phyloP scores from a whole-genome alignment of 2,329 filamentous ascomycete species.

The Fusarium torulosum region DNA sequence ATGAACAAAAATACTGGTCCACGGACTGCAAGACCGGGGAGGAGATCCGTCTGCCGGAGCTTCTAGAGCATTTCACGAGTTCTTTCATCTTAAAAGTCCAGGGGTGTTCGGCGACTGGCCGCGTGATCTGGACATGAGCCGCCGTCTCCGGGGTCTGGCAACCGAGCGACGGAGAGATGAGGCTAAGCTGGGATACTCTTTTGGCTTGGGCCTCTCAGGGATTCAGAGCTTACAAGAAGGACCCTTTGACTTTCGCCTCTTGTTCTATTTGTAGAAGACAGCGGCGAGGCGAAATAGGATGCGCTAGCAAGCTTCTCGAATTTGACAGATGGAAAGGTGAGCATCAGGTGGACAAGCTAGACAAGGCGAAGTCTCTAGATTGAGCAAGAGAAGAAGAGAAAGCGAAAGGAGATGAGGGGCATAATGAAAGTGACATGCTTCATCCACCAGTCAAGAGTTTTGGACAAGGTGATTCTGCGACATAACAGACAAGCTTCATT shows the following conservation, averaged over 20 bases:
- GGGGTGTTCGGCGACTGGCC: conserved; percentile 34
- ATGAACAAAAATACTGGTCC: conserved; percentile 17
- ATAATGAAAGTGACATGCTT: conserved; percentile 12
- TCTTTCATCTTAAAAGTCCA: conserved; percentile 39
- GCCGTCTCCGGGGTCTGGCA: conserved; percentile 44
- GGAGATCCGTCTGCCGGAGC: conserved; percentile 34
- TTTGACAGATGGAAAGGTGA: conserved; percentile 14
- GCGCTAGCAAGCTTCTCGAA: conserved; percentile 36
- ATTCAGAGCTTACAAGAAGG: conserved; percentile 5
- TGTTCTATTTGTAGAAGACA: conserved; percentile 12
- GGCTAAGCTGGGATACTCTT: conserved; percentile 38
- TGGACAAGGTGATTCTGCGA: conserved; percentile 3
- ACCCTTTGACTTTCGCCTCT: not conserved
- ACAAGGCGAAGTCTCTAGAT: conserved; percentile 1
- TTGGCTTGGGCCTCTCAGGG: conserved; percentile 25
- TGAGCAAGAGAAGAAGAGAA: not conserved
- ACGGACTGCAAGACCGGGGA: conserved; percentile 26
- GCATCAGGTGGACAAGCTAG: not conserved
- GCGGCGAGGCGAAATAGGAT: conserved; percentile 28
- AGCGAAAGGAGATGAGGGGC: conserved; percentile 25
- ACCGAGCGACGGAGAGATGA: conserved; percentile 40
- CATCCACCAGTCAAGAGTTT: conserved; percentile 8
- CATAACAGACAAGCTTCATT: conserved; percentile 19
- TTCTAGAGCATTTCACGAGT: conserved; percentile 42
- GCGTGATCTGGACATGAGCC: conserved; percentile 45